These are phyloP conservation scores for Zygnema circumcarinatum DNA, from an alignment of 139 green algal species.

Conservation along the genomic window DNA sequence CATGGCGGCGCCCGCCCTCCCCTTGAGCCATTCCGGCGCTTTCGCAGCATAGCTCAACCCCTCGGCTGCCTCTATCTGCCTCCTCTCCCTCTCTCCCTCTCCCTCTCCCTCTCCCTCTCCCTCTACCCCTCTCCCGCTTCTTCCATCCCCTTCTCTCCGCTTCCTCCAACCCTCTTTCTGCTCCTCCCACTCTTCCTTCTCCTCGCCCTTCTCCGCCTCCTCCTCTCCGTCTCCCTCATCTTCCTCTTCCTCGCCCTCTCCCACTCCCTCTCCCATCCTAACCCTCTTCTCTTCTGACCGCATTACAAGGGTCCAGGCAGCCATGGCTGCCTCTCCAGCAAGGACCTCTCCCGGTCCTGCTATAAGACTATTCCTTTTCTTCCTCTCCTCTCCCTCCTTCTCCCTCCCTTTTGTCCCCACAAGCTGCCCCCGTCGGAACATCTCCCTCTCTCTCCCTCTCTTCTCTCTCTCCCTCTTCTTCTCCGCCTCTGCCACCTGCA, in stretches of 20 bases:
- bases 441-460: background rate
- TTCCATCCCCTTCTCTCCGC: background rate
- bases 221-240: background rate
- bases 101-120: background rate
- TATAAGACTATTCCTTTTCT: background rate
- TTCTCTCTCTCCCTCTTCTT: background rate
- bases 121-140: background rate
- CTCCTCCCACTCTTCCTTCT: background rate
- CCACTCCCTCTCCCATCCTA: background rate
- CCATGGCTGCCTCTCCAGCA: background rate
- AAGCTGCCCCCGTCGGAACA: background rate
- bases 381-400: background rate
- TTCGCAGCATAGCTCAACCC: constrained; percentile 18
- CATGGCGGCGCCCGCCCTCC: background rate
- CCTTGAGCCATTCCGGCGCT: constrained; percentile 1
- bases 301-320: background rate
- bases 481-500: background rate
- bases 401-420: background rate
- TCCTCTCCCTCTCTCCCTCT: background rate
- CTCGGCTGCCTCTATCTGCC: background rate
- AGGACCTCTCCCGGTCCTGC: background rate
- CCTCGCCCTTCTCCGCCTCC: background rate
- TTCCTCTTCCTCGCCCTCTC: background rate
- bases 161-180: background rate
- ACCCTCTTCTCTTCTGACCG: background rate